These are phyloP conservation scores for Rickenella mellea DNA, from an alignment of 768 basidiomycete species.

Conservation along the genomic window DNA sequence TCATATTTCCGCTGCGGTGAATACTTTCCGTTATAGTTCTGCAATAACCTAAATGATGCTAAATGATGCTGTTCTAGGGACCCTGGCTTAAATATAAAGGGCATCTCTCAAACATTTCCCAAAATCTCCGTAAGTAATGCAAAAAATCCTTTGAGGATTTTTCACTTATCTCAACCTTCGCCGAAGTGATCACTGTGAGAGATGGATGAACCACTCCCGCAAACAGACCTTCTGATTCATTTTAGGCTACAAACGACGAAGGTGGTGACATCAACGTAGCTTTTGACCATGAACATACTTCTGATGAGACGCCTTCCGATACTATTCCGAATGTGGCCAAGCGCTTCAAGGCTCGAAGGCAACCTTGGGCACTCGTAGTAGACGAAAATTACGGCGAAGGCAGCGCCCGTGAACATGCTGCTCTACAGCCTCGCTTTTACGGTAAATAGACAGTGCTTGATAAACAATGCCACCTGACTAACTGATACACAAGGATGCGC, in stretches of 20 bases:
- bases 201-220: conserved; percentile 6
- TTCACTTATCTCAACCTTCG: conserved; percentile 1
- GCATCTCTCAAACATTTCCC: conserved; percentile 91
- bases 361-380: conserved; percentile 91
- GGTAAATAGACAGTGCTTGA: conserved; percentile 30
- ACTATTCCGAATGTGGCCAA: conserved; percentile 91
- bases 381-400: conserved; percentile 99
- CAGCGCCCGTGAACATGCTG: conserved; percentile 95
- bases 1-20: conserved; percentile 91
- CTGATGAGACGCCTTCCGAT: conserved; percentile 39
- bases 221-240: conserved; percentile 6
- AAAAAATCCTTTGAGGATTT: neutral
- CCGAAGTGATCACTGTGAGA: conserved; percentile 72
- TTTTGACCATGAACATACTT: conserved; percentile 58
- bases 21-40: conserved; percentile 15
- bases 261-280: conserved; percentile 89
- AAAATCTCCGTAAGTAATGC: conserved; percentile 70
- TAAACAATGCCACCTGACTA: no score
- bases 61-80: conserved; percentile 39
- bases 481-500: conserved; percentile 51
- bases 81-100: conserved; percentile 99
- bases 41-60: neutral
- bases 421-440: conserved; percentile 92
- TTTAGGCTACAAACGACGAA: conserved; percentile 87
- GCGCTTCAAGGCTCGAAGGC: conserved; percentile 68